Evolutionary conservation across 1,284 basidiomycete species (phyloP), one percentile per base, ranked within the genome.

Genomic region (Apiotrichum laibachii): DNA sequence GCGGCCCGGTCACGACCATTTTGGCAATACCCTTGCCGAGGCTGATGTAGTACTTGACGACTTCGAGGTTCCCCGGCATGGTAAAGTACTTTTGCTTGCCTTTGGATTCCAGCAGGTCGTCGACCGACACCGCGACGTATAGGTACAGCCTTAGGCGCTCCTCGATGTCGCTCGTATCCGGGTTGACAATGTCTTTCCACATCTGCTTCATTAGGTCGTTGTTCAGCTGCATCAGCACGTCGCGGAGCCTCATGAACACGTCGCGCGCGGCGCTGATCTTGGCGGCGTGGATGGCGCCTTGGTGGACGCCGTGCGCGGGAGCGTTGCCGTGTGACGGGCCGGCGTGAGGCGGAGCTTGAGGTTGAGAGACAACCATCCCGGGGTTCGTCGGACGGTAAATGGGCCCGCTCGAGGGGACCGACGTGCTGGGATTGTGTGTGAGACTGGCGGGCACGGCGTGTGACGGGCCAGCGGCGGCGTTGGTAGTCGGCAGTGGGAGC

Each of bases 21-120:
- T 46, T 16, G 2, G 19, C 2, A 16, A 47, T 26, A 2, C 12
- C 12, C 15, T 15, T 16, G 11, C 46, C 46, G 7, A 50, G n/a
- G 31, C 6, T 22, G 33, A 53, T 44, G 31, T 44, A 53, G 51
- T 53, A 53, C 10, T 21, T 15, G n/a, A 45, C 51, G 6, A 45
- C 39, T 4, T 42, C 26, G 1, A 43, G 10, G 16, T 8, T 40
- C 9, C 22, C 40, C 18, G 22, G 39, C 1, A 3, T 4, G 5
- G 31, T 43, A 18, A 19, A 43, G 26, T 40, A 31, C 8, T 18
- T 18, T 2, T 9, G 6, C 5, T 11, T 18, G 26, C 50, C 35
- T 21, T 35, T 22, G 15, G 22, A 1, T 2, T 12, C 22, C 22
- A 48, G 26, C 2, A 40, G 2, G 26, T 42, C 10, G 26, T 51